phyloP scores from a whole-genome alignment of 768 basidiomycete genomes.

The Trichaptum fuscoviolaceum region DNA sequence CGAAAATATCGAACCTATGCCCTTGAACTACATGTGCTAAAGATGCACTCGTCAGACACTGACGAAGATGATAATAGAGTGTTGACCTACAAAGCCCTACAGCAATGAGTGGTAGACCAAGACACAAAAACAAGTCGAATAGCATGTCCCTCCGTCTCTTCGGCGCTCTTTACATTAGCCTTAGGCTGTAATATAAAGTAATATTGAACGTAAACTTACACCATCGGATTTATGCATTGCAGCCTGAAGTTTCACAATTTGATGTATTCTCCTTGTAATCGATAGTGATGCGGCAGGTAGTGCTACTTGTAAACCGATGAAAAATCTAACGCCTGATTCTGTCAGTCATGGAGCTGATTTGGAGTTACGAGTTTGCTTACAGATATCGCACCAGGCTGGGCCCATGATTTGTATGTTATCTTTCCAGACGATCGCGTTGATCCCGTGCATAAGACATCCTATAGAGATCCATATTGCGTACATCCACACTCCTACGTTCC shows the following conservation, averaged over 20 bases:
- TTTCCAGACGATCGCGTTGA: slow-evolving; percentile 71
- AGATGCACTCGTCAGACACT: background rate
- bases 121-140: slow-evolving; percentile 30
- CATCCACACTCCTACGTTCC: slow-evolving; percentile 68
- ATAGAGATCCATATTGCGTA: slow-evolving; percentile 66
- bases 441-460: slow-evolving; percentile 50
- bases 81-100: slow-evolving; percentile 26
- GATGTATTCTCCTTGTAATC: slow-evolving; percentile 46
- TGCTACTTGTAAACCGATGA: slow-evolving; percentile 37
- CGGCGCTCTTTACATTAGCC: background rate
- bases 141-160: slow-evolving; percentile 8
- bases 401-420: slow-evolving; percentile 45
- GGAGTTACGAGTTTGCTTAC: slow-evolving; percentile 20
- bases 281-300: slow-evolving; percentile 44
- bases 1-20: slow-evolving; percentile 56
- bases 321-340: slow-evolving; percentile 39
- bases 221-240: slow-evolving; percentile 25
- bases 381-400: slow-evolving; percentile 62
- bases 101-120: slow-evolving; percentile 32
- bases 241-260: slow-evolving; percentile 40
- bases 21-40: slow-evolving; percentile 54
- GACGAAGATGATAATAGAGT: slow-evolving; percentile 8
- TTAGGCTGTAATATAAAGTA: background rate
- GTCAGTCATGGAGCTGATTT: background rate
- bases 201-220: background rate